Percentiles rank a stretch among this genome's conserved stretches.
Evolutionary conservation across 495 filamentous ascomycete species (phyloP).

Genomic region (Sphaerosporella brunnea): DNA sequence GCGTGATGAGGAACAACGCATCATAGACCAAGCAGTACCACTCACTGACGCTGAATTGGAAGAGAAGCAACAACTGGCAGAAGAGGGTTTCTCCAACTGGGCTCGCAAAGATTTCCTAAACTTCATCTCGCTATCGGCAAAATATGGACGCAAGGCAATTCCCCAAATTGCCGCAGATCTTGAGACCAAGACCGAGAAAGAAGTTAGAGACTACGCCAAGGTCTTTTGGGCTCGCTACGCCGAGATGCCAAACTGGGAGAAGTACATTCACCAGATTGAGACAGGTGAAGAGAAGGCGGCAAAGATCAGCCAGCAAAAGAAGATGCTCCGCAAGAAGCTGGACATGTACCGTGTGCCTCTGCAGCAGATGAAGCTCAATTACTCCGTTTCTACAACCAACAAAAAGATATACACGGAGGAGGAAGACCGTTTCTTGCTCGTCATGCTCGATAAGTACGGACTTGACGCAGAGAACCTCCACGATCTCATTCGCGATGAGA

Average conservation of each 20-base stretch:
- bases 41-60: slow-evolving; percentile 79
- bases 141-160: slow-evolving; percentile 74
- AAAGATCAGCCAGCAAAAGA: slow-evolving; percentile 79
- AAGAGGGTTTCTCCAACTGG: slow-evolving; percentile 83
- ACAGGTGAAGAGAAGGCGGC: slow-evolving; percentile 75
- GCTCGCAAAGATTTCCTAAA: slow-evolving; percentile 95
- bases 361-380: slow-evolving; percentile 96
- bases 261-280: slow-evolving; percentile 73
- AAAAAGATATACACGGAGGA: slow-evolving; percentile 99
- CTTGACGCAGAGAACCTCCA: slow-evolving; percentile 71
- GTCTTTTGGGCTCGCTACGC: slow-evolving; percentile 88
- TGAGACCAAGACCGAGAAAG: slow-evolving; percentile 69
- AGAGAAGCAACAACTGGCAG: slow-evolving; percentile 60
- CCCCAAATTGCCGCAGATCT: slow-evolving; percentile 73
- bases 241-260: slow-evolving; percentile 71
- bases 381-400: slow-evolving; percentile 96
- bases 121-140: slow-evolving; percentile 85
- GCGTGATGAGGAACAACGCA: slow-evolving; percentile 67
- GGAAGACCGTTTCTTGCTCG: slow-evolving; percentile 89
- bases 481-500: slow-evolving; percentile 75
- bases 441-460: slow-evolving; percentile 78
- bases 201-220: slow-evolving; percentile 76
- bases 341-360: slow-evolving; percentile 87
- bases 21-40: slow-evolving; percentile 79
- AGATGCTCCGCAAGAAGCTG: slow-evolving; percentile 91